Base-by-base conservation (phyloP, 257 asterid species). In the Lithospermum erythrorhizon region DNA sequence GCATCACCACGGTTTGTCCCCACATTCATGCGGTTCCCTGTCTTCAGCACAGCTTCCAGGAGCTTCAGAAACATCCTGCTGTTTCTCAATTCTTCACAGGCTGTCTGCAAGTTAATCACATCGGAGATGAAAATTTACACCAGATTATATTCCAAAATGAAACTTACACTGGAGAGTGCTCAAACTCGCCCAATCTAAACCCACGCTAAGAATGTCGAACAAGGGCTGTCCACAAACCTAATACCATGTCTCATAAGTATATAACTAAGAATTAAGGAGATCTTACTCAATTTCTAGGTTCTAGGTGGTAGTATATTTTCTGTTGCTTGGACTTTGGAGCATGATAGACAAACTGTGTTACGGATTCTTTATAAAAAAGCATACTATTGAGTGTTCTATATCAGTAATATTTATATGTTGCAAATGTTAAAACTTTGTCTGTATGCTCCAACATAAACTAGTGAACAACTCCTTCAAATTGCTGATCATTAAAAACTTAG, bases 1-100 rank as follows among this genome's bases (percentile, higher is more conserved):
- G 98, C 98, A 74, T 89, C 95, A 0, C 98, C 98, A 0, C 97
- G 84, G 47, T 91, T 84, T 17, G 98, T 91, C 66, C 98, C 98
- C 21, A 91, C 97, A 24, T 91, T 91, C 98, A 91, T 91, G 53
- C 98, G 87, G 64, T 93, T 93, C 35, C 97, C 97, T 0, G 99
- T 93, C 72, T 86, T 89, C 69, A 89, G 65, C 48, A 93, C 99
- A n/a, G 99, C 97, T 76, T 93, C 99, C 57, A 93, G 81, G 64
- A 93, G 95, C 71, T 93, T 93, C 32, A 86, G 84, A 83, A 93
- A 93, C 97, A 89, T 84, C 61, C 89, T 81, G 60, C 85, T 86
- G 45, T 72, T 80, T 75, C 96, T 77, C 72, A 93, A 61, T 69
- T 86, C 99, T 64, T 93, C 97, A 49, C 97, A 93, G 41, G 99